A percentile compares a stretch with the other conserved stretches of the same genome.
phyloP scores from a whole-genome alignment of 2,329 filamentous ascomycete genomes.

The Biscogniauxia mediterranea region DNA sequence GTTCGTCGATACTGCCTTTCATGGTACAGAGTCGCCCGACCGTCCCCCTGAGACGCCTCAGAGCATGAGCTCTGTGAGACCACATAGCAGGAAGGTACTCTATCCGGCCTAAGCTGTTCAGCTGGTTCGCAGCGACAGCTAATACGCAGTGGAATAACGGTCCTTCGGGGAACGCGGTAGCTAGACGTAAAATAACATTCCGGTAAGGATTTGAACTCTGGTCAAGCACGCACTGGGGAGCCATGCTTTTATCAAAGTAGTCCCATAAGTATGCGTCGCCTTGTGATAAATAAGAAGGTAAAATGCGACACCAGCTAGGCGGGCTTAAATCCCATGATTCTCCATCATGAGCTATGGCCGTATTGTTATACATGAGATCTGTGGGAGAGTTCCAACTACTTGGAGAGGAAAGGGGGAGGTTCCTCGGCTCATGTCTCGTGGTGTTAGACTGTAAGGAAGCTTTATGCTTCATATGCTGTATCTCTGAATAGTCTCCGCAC shows the following conservation, averaged over 20 bases:
- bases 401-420: neutral
- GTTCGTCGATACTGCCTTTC: neutral
- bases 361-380: neutral
- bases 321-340: neutral
- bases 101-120: conserved; percentile 24
- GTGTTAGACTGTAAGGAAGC: neutral
- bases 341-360: neutral
- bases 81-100: conserved; percentile 19
- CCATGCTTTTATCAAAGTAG: conserved; percentile 27
- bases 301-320: conserved; percentile 3
- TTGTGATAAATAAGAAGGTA: conserved; percentile 16
- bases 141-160: conserved; percentile 30
- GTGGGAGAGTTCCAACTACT: neutral
- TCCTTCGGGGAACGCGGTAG: conserved; percentile 19
- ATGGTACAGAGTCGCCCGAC: conserved; percentile 9
- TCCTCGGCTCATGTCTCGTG: neutral
- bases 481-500: neutral
- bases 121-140: conserved; percentile 28
- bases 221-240: conserved; percentile 26
- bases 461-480: neutral
- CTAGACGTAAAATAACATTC: conserved; percentile 27
- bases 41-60: conserved; percentile 17
- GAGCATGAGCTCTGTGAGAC: conserved; percentile 21
- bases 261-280: conserved; percentile 25
- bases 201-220: conserved; percentile 26